Base-by-base conservation (phyloP, 345 rosid species). In the Tarenaya hassleriana region DNA sequence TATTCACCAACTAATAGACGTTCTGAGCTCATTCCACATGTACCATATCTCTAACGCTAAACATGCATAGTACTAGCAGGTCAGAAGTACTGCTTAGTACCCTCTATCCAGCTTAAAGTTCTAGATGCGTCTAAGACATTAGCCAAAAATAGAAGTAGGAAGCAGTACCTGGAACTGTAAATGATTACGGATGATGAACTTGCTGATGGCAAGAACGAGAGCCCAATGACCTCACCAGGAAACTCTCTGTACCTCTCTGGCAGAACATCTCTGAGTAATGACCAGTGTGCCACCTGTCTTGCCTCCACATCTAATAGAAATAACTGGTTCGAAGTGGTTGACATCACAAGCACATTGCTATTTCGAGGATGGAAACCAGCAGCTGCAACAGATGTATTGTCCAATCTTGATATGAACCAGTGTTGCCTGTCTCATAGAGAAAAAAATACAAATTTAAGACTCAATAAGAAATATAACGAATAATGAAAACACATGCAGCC, bases 201-300 rank as follows among this genome's bases (percentile, higher is more conserved):
- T 38, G 90, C 67, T 33, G 78, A 62, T 7, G 90, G 80, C 11
- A 77, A 62, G 70, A 88, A 92, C n/a, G 98, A 82, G 29, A 92
- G 83, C 32, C 96, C 98, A 45, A 81, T 67, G 59, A 88, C 86
- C 71, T 88, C 95, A 62, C 98, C 96, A 50, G 96, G 96, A 72
- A 83, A 87, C 61, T 92, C 95, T 72, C 76, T 90, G 66, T 55
- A 88, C 66, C 78, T 81, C 63, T 56, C 79, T 0, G 98, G 96
- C 50, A 88, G 73, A 61, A 66, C 41, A 64, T 62, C 73, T 1
- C 84, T 64, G 47, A 78, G 72, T 40, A 62, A 50, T 29, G 94
- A 82, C 96, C 95, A 87, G 65, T 81, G 86, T 48, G 86, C 87
- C 56, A 92, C 71, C 61, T 84, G 90, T 62, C 77, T 88, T 56